A percentile compares a stretch with the other conserved stretches of the same genome.
Conservation (phyloP, 2,329 filamentous ascomycete genomes). For the Colletotrichum orchidophilum region DNA sequence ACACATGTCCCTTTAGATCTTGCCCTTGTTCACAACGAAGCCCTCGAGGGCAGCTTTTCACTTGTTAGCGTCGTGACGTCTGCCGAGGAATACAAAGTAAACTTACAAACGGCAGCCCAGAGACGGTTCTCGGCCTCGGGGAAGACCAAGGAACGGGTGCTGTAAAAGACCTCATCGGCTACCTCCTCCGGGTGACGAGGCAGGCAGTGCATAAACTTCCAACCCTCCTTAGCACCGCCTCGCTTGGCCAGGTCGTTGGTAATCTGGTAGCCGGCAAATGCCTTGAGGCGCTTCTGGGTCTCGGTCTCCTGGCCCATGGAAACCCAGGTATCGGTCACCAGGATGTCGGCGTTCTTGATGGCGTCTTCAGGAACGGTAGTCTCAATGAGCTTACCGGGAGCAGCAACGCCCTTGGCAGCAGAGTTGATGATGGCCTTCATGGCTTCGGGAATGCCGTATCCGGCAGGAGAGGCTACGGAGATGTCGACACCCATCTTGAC, state of each 20-base stretch:
- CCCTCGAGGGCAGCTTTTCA: slow-evolving; percentile 77
- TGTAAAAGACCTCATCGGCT: slow-evolving; percentile 93
- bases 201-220: slow-evolving; percentile 99
- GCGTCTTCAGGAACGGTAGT: slow-evolving; percentile 85
- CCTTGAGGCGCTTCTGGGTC: slow-evolving; percentile 77
- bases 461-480: slow-evolving; percentile 84
- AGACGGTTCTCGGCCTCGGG: slow-evolving; percentile 93
- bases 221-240: slow-evolving; percentile 86
- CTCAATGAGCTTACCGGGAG: slow-evolving; percentile 75
- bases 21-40: slow-evolving; percentile 95
- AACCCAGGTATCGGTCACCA: slow-evolving; percentile 98
- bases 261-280: slow-evolving; percentile 91
- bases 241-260: slow-evolving; percentile 84
- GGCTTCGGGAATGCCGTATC: slow-evolving; percentile 80
- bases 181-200: slow-evolving; percentile 94
- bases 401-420: slow-evolving; percentile 65
- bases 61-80: slow-evolving; percentile 3
- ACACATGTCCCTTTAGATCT: slow-evolving; percentile 57
- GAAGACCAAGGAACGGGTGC: slow-evolving; percentile 86
- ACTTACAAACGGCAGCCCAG: slow-evolving; percentile 84
- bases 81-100: not conserved
- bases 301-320: slow-evolving; percentile 98
- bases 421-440: slow-evolving; percentile 80
- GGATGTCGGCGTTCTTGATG: slow-evolving; percentile 84
- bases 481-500: slow-evolving; percentile 89